Base-by-base conservation (phyloP, 345 rosid genomes). In the Brassica incana region DNA sequence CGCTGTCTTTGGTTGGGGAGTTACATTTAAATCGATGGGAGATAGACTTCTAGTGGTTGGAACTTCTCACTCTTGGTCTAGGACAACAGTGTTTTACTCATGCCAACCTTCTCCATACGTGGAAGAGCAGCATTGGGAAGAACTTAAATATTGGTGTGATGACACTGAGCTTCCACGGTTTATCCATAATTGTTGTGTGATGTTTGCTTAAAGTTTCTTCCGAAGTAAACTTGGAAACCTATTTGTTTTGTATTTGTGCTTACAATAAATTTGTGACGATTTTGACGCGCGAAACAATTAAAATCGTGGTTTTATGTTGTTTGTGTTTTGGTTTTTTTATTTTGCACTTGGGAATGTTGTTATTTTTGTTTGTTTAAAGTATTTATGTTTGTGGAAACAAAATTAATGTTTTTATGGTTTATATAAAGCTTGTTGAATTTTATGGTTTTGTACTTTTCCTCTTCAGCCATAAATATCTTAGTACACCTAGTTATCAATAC, bases 61-160 rank as follows among this genome's bases (percentile, higher is more conserved):
- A 40, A 40, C 45, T 40, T 40, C 45, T 40, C 45, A 40, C 45
- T 29, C 52, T 36, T 73, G 75, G 0, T 74, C 76, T 6, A 81
- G 69, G 6, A 84, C 79, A 50, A 86, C 88, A 91, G 75, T 84
- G 0, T 80, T 91, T 29, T 87, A 85, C 85, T 89, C 90, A 2
- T 89, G 90, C 84, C 73, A 73, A 36, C 96, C 94, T 0, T 74
- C 69, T 29, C 67, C 84, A 10, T 69, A 73, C 10, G 65, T 67
- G 2, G 77, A 75, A 71, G 85, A 52, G n/a, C 36, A 33, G 36
- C 36, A 33, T 14, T 92, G 70, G 50, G 77, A 33, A 29, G 69
- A 54, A 5, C 0, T 14, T 0, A 45, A 35, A 5, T 9, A 40
- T 2, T 14, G 8, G 2, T 10, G 73, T 2, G 11, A 54, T 32